These are phyloP conservation scores for Begonia fuchsioides DNA, from an alignment of 306 rosid species.

Conservation along the genomic window DNA sequence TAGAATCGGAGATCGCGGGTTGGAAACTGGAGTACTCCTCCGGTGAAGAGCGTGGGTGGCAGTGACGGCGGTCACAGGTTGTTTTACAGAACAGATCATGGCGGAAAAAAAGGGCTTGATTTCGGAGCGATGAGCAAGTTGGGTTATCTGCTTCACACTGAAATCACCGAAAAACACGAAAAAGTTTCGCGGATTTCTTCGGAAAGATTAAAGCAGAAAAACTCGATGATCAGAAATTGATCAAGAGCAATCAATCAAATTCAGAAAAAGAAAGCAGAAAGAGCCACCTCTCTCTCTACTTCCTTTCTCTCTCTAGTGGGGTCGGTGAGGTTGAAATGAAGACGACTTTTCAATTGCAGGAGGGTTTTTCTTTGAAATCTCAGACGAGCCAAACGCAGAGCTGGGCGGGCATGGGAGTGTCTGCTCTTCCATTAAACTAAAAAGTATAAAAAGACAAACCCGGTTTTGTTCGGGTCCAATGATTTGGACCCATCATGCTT, in stretches of 20 bases:
- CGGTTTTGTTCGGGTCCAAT: too few species aligned
- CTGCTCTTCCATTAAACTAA: background rate
- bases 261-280: background rate
- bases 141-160: conserved; percentile 7
- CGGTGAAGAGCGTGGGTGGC: conserved; percentile 18
- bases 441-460: background rate
- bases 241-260: background rate
- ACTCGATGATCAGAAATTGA: background rate
- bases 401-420: background rate
- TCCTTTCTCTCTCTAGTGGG: background rate
- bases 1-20: conserved; percentile 19
- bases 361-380: conserved; percentile 9
- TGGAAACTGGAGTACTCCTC: conserved; percentile 8
- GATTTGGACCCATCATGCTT: too few species aligned
- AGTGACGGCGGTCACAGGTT: conserved; percentile 7
- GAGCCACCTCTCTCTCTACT: background rate
- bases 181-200: conserved; percentile 1
- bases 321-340: background rate
- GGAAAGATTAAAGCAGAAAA: background rate
- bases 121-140: conserved; percentile 4
- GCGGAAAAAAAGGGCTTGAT: conserved; percentile 5
- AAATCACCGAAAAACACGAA: background rate
- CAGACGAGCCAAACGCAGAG: conserved; percentile 13
- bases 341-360: background rate
- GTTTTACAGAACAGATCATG: conserved; percentile 41